Evolutionary conservation across 2,329 filamentous ascomycete genomes (phyloP), one percentile per base, ranked within the genome.

Genomic region (Stagonosporopsis rhizophila): DNA sequence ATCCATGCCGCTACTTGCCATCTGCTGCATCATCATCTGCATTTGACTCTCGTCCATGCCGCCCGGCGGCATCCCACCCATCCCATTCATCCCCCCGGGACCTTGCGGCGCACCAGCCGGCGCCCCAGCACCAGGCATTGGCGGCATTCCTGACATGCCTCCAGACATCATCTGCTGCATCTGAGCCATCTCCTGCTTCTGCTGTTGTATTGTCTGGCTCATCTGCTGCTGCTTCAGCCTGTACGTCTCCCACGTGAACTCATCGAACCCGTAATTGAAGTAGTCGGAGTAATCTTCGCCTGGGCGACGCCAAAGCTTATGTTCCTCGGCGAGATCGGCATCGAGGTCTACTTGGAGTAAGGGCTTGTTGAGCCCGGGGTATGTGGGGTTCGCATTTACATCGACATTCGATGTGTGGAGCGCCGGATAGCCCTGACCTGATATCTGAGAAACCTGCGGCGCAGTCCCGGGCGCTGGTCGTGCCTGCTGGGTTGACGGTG

Each of bases 181-280:
- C 58, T 85, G 81, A 50, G 83, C 82, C 70, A 85, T 80, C 60
- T 87, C 82, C 49, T 81, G 90, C 80, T 94, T 96, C 78, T 96
- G 93, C 44, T 89, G 86, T 54, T 85, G 86, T 65, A 92, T 91
- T 66, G 94, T 91, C 63, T 86, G 86, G 17, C 90, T 86, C 69
- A 97, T 83, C 22, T 82, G 82, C 64, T 95, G 88, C 75, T 98
- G 95, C 71, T 96, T 96, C 57, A 92, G 82, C 28, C 93, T 92
- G 75, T 99, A 99, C 50, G 93, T 85, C 6, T 93, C 90, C 95
- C 95, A 99, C 1, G 93, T 96, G 77, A 97, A 98, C 77, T 98
- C 94, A 78, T 98, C 94, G 72, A 98, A 98, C 56, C 94, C 94
- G 77, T 98, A 98, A 81, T 98, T 98, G 85, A 98, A 98, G 79